Base-by-base conservation (phyloP, 805 yeast genomes). In the Wilhelminamyces savonicus region DNA sequence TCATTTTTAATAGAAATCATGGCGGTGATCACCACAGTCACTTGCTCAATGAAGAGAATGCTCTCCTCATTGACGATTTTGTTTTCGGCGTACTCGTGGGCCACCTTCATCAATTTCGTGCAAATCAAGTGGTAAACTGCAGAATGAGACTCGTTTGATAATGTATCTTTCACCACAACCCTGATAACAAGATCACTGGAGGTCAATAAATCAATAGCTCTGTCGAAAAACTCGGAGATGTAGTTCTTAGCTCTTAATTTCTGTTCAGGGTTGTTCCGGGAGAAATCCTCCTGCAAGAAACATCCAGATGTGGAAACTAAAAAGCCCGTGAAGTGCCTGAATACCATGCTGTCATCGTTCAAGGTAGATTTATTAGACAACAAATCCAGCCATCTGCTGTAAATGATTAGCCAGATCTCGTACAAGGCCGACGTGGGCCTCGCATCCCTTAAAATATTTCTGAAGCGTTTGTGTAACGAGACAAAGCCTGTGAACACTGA, bases 301-400 rank as follows among this genome's bases (percentile, higher is more conserved):
- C 78, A 66, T 25, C 94, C 86, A 28, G 84, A 71, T 0, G 80
- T 59, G 0, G 86, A 74, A 2, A 86, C 84, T 36, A 84, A 52
- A 36, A 79, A 76, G 7, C 90, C 92, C 2, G 86, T 77, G 46
- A 70, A 78, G 45, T 78, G 81, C 42, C 82, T 62, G 52, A 76
- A 76, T 16, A 75, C 69, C 7, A 59, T 42, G 35, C 50, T 74
- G n/a, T 58, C 65, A 56, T 44, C 68, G 43, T 42, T 56, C 36
- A 29, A 52, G n/a, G 23, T 16, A n/a, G 42, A 30, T 23, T 40
- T 45, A 14, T 37, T 49, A 10, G 49, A 58, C 10, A 60, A 41
- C 35, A 45, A 47, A 31, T 43, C 46, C 6, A 49, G 39, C 82
- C 81, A 75, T 16, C 74, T 50, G 21, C 62, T 62, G 44, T 68